Conservation (phyloP, 305 asterid genomes). For the Fraxinus paxiana region DNA sequence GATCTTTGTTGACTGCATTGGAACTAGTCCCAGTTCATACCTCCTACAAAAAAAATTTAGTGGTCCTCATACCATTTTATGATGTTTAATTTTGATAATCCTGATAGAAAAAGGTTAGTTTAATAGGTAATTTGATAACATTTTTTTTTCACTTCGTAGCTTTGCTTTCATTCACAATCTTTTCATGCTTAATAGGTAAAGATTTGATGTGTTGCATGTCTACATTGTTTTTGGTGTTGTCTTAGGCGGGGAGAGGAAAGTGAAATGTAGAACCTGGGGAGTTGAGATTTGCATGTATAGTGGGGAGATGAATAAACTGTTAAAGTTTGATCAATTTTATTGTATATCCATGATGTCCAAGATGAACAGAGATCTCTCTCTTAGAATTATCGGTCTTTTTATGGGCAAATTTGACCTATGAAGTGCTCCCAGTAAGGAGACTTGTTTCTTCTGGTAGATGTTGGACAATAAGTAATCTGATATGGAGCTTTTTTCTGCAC, state of each 20-base stretch:
- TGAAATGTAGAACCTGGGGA: conserved; percentile 8
- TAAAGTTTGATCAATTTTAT: neutral
- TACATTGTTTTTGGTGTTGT: neutral
- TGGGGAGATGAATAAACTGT: neutral
- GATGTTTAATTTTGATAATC: conserved; percentile 1
- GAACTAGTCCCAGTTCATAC: neutral
- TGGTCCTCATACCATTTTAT: neutral
- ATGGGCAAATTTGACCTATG: neutral
- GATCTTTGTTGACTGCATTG: neutral
- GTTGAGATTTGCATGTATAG: neutral
- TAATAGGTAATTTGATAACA: neutral
- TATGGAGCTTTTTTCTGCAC: neutral
- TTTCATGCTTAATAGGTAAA: conserved; percentile 1
- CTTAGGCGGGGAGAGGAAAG: neutral
- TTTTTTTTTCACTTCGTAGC: neutral
- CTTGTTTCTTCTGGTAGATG: neutral
- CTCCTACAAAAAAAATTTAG: neutral
- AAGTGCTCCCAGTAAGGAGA: neutral
- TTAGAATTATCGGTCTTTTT: neutral
- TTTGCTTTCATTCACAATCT: neutral
- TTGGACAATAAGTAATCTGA: neutral
- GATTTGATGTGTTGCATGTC: neutral
- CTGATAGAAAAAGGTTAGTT: neutral
- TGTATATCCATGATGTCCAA: neutral
- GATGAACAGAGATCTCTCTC: neutral